Evolutionary conservation across 179 eudicot genomes (phyloP).

Genomic region (Nepenthes alata): DNA sequence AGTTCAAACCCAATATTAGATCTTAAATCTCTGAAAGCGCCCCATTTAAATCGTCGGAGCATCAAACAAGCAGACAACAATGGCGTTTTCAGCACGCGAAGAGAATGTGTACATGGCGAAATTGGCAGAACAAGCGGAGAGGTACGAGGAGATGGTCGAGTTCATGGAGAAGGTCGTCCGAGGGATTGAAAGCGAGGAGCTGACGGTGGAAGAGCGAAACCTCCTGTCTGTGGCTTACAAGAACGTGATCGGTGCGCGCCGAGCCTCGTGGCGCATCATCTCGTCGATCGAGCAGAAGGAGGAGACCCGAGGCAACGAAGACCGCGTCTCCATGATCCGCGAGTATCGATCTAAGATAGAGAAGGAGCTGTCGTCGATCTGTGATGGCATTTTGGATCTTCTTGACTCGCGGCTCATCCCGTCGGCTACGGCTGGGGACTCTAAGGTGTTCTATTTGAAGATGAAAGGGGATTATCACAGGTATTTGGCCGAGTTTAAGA

Average conservation of each 20-base stretch:
- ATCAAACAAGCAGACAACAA: constrained; percentile 3
- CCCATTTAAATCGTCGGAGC: too few relatives aligned
- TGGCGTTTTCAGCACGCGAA: neutral
- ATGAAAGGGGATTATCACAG: constrained; percentile 10
- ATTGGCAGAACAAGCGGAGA: neutral
- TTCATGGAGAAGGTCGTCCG: neutral
- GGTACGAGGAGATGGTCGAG: constrained; percentile 2
- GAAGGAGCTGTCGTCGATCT: constrained; percentile 19
- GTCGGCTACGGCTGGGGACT: constrained; percentile 17
- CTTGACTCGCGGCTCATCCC: constrained; percentile 20
- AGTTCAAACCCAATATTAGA: too few relatives aligned
- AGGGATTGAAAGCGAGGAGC: neutral
- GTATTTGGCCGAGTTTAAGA: constrained; percentile 27
- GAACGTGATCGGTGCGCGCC: constrained; percentile 1
- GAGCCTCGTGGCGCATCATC: constrained; percentile 6
- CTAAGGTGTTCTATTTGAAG: constrained; percentile 24
- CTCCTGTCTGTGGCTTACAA: neutral
- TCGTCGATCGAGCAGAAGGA: constrained; percentile 24
- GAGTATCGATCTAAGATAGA: constrained; percentile 27
- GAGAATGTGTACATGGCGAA: constrained; percentile 1
- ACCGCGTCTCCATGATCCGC: constrained; percentile 13
- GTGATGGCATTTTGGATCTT: constrained; percentile 3
- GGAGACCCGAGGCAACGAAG: constrained; percentile 5
- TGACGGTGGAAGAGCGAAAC: constrained; percentile 9
- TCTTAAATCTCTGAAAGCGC: too few relatives aligned